Evolutionary conservation across 768 basidiomycete species (phyloP).

Genomic region (Lentinula lateritia): DNA sequence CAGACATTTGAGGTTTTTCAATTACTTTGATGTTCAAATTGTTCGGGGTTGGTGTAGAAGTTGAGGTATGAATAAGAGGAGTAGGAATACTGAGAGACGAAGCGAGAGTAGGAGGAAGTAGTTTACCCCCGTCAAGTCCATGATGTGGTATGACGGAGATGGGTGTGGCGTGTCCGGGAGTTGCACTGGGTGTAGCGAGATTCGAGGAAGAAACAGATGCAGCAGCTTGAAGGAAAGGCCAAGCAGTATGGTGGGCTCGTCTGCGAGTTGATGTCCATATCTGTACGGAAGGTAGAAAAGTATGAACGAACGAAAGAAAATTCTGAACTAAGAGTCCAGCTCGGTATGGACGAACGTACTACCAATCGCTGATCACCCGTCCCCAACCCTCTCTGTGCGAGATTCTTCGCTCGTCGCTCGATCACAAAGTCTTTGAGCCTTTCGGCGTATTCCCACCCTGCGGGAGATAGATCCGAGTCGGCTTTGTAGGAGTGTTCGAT

Average conservation of each 20-base stretch:
- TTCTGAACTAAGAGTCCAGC: too few species aligned
- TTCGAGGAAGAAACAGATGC: slow-evolving; percentile 13
- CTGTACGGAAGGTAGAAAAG: slow-evolving; percentile 30
- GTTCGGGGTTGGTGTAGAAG: slow-evolving; percentile 8
- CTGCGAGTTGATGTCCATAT: slow-evolving; percentile 97
- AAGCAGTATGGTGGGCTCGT: slow-evolving; percentile 91
- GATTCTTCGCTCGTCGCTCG: slow-evolving; percentile 70
- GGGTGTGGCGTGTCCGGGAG: neutral
- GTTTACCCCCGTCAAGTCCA: neutral
- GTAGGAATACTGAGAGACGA: too few species aligned
- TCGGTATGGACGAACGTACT: slow-evolving; percentile 33
- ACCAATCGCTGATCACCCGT: slow-evolving; percentile 58
- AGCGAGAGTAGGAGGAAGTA: neutral
- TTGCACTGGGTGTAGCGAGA: neutral
- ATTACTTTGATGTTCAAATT: slow-evolving; percentile 70
- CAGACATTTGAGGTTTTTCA: slow-evolving; percentile 94
- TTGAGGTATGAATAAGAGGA: slow-evolving; percentile 8
- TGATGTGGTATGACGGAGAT: neutral
- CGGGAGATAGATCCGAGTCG: slow-evolving; percentile 92
- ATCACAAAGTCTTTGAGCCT: slow-evolving; percentile 86
- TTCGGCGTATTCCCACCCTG: slow-evolving; percentile 94
- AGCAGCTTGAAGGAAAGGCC: slow-evolving; percentile 71
- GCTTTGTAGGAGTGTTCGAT: slow-evolving; percentile 99
- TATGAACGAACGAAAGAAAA: too few species aligned
- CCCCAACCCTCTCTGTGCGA: slow-evolving; percentile 66